Percentiles rank a stretch among this genome's conserved stretches.
Evolutionary conservation across 441 rosid genomes (phyloP).

Genomic region (Populus trichocarpa): DNA sequence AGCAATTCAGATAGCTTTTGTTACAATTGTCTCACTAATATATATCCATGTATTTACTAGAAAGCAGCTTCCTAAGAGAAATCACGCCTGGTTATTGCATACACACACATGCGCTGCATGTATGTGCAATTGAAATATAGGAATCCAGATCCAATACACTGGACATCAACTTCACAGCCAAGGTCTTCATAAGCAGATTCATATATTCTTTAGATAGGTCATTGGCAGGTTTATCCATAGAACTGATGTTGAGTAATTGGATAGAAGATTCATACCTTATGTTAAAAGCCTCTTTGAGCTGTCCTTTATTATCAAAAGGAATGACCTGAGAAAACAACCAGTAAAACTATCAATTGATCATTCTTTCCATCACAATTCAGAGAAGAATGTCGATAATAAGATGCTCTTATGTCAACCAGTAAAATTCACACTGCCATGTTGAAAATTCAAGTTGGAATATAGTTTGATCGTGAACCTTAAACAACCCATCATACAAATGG

Average conservation of each 20-base stretch:
- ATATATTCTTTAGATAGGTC: background rate
- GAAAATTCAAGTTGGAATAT: slow-evolving; percentile 9
- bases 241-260: background rate
- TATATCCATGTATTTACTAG: no score
- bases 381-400: background rate
- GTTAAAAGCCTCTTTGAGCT: slow-evolving; percentile 96
- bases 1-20: background rate
- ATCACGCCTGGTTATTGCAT: no score
- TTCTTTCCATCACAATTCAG: background rate
- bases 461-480: slow-evolving; percentile 54
- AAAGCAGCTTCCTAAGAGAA: no score
- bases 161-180: background rate
- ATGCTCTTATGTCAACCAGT: background rate
- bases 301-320: slow-evolving; percentile 98
- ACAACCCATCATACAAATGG: slow-evolving; percentile 94
- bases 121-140: background rate
- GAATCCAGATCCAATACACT: background rate
- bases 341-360: slow-evolving; percentile 3
- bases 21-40: no score
- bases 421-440: background rate
- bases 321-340: slow-evolving; percentile 60
- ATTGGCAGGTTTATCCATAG: background rate
- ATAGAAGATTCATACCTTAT: slow-evolving; percentile 49
- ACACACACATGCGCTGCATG: no score
- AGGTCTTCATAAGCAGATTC: background rate